phyloP scores from a whole-genome alignment of 2,329 filamentous ascomycete genomes.

The Hymenoscyphus infarciens region DNA sequence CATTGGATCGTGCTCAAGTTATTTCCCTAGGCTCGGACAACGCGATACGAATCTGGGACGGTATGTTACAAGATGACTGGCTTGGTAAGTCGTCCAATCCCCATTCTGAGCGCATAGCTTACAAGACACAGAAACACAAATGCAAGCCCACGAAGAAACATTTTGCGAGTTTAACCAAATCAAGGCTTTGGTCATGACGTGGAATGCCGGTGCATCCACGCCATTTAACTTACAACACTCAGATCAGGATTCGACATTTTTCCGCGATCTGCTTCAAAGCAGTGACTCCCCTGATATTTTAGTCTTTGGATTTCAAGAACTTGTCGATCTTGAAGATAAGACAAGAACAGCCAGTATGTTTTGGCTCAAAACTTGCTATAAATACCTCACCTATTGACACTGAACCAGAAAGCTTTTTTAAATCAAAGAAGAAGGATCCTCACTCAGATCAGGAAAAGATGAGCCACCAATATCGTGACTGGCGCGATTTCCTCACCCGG shows the following conservation, averaged over 20 bases:
- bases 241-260: conserved; percentile 69
- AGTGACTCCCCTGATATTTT: conserved; percentile 82
- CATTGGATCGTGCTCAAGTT: conserved; percentile 77
- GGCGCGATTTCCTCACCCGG: conserved; percentile 84
- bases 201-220: conserved; percentile 97
- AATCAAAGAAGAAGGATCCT: conserved; percentile 78
- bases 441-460: conserved; percentile 82
- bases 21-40: conserved; percentile 86
- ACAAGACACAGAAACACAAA: conserved; percentile 60
- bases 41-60: conserved; percentile 83
- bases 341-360: conserved; percentile 83
- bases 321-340: conserved; percentile 98
- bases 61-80: conserved; percentile 89
- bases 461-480: conserved; percentile 95
- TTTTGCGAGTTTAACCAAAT: conserved; percentile 86
- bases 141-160: conserved; percentile 78
- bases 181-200: conserved; percentile 78
- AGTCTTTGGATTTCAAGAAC: conserved; percentile 94
- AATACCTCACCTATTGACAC: conserved; percentile 30
- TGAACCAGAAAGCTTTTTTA: conserved; percentile 71
- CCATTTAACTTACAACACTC: conserved; percentile 74
- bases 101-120: neutral
- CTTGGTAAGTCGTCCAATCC: conserved; percentile 50
- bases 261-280: conserved; percentile 73
- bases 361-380: neutral